A percentile compares a stretch with the other conserved stretches of the same genome.
These are phyloP conservation scores for Microsporum canis DNA, from an alignment of 2,329 filamentous ascomycete species.

Conservation along the genomic window DNA sequence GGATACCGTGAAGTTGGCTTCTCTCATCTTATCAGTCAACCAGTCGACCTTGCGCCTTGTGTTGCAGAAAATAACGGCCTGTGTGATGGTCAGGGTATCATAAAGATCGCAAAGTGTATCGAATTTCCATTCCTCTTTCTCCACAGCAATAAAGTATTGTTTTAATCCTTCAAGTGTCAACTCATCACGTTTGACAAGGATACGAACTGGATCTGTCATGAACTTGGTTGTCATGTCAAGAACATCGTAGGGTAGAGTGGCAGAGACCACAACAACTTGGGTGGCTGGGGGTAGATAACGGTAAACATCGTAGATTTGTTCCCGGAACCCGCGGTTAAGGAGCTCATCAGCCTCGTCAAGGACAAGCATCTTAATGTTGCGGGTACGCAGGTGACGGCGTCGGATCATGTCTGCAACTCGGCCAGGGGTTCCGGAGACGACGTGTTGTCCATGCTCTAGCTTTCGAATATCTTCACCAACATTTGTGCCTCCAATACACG, in stretches of 20 bases:
- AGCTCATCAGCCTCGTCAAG: constrained; percentile 92
- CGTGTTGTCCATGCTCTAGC: constrained; percentile 87
- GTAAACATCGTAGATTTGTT: constrained; percentile 99
- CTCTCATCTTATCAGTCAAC: constrained; percentile 98
- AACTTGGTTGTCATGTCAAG: constrained; percentile 99
- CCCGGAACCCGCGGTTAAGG: constrained; percentile 77
- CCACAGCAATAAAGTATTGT: constrained; percentile 99
- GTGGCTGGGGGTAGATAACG: constrained; percentile 95
- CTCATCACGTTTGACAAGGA: constrained; percentile 99
- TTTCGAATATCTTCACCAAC: constrained; percentile 98
- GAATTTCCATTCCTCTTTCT: constrained; percentile 99
- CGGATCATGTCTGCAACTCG: constrained; percentile 99
- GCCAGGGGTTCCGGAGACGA: constrained; percentile 94
- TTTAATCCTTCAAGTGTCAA: constrained; percentile 99
- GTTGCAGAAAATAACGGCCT: constrained; percentile 99
- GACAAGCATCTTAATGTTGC: constrained; percentile 99
- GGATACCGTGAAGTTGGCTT: constrained; percentile 96
- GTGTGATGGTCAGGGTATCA: constrained; percentile 98
- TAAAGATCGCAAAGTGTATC: constrained; percentile 98
- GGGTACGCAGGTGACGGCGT: constrained; percentile 91
- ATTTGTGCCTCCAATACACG: constrained; percentile 96
- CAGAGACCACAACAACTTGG: constrained; percentile 94
- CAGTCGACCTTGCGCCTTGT: constrained; percentile 99
- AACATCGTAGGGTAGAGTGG: constrained; percentile 98
- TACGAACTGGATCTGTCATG: constrained; percentile 98